Conservation (phyloP, 371 early-diverging fungal genomes). For the Rhizopus delemar region DNA sequence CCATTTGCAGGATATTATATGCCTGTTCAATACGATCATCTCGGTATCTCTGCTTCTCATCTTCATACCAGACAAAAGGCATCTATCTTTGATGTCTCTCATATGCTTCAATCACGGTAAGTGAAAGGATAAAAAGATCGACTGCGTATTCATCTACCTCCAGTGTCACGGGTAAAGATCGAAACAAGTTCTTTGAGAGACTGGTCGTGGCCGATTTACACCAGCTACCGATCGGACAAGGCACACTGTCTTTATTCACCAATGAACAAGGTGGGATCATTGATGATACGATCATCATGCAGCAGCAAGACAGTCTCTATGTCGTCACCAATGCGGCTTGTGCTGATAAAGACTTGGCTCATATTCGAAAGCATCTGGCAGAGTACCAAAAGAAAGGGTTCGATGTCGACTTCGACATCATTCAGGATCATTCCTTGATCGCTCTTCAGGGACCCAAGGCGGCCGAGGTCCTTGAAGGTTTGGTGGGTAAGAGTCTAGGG, state of each 20-base stretch:
- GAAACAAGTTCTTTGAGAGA: constrained; percentile 84
- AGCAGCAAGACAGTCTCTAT: constrained; percentile 79
- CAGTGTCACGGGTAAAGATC: constrained; percentile 87
- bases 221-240: constrained; percentile 75
- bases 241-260: constrained; percentile 91
- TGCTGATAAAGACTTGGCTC: constrained; percentile 93
- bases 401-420: constrained; percentile 81
- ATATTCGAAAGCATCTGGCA: constrained; percentile 76
- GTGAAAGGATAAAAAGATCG: background rate
- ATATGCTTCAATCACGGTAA: constrained; percentile 96
- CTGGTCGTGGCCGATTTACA: constrained; percentile 88
- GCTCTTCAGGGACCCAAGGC: constrained; percentile 92
- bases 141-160: background rate
- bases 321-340: constrained; percentile 98
- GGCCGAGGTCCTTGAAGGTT: constrained; percentile 56
- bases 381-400: constrained; percentile 85
- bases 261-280: constrained; percentile 96
- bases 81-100: constrained; percentile 96
- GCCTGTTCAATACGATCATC: constrained; percentile 88
- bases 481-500: constrained; percentile 57
- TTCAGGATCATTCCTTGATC: constrained; percentile 84
- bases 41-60: constrained; percentile 87
- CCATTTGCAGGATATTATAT: constrained; percentile 96
- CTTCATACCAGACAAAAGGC: constrained; percentile 88
- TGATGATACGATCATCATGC: constrained; percentile 95